phyloP scores from a whole-genome alignment of 2,329 filamentous ascomycete species.

The Sphaerostilbella broomeana region DNA sequence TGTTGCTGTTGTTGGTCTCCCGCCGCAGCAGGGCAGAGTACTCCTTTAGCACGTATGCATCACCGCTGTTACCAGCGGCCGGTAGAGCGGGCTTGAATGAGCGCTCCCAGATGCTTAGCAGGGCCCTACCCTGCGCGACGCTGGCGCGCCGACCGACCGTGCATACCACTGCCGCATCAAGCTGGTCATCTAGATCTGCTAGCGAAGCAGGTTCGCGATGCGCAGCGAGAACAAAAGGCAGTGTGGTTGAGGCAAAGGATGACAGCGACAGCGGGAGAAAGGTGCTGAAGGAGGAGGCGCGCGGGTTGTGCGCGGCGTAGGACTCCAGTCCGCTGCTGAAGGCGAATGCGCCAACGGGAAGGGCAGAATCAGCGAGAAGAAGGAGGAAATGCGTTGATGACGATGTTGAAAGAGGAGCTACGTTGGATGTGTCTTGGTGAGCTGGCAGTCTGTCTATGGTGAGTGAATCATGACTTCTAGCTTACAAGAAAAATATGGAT shows the following conservation, averaged over 20 bases:
- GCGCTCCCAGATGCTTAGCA: constrained; percentile 70
- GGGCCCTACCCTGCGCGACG: constrained; percentile 66
- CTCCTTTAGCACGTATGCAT: constrained; percentile 26
- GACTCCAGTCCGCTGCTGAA: constrained; percentile 80
- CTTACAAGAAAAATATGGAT: neutral
- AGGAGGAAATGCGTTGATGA: constrained; percentile 58
- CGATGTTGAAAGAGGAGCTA: constrained; percentile 1
- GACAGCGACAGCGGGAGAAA: constrained; percentile 67
- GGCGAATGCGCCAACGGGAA: constrained; percentile 80
- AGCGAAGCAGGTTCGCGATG: constrained; percentile 50
- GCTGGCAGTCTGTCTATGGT: neutral
- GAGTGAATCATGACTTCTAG: neutral
- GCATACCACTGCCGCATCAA: constrained; percentile 71
- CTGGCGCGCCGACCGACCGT: constrained; percentile 72
- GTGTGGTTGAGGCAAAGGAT: constrained; percentile 63
- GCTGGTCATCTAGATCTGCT: constrained; percentile 60
- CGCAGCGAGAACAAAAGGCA: constrained; percentile 68
- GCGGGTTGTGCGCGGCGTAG: constrained; percentile 61
- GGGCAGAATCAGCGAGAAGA: constrained; percentile 71
- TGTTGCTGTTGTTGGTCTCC: constrained; percentile 22
- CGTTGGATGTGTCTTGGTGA: neutral
- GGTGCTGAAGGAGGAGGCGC: constrained; percentile 43
- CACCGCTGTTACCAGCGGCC: constrained; percentile 14
- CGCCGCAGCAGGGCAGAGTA: constrained; percentile 32
- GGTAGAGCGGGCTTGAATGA: constrained; percentile 46